phyloP scores from a whole-genome alignment of 495 filamentous ascomycete genomes.

The Acidomyces sp. region DNA sequence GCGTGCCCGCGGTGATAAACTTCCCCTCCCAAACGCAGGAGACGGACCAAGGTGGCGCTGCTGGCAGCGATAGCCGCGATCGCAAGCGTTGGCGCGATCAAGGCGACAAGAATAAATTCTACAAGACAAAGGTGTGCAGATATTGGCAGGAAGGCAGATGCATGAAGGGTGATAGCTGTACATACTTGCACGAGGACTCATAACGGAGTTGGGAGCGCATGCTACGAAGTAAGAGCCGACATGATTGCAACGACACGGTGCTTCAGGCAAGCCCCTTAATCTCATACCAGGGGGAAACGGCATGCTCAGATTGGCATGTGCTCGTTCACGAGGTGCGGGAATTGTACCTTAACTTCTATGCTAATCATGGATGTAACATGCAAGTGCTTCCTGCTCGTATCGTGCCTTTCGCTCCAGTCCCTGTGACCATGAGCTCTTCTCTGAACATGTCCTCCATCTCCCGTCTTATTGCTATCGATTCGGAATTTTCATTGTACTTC shows the following conservation, averaged over 20 bases:
- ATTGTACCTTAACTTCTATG: too few species aligned
- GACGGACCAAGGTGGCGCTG: conserved; percentile 10
- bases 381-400: too few species aligned
- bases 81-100: conserved; percentile 18
- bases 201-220: too few species aligned
- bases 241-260: too few species aligned
- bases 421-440: conserved; percentile 17
- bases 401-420: too few species aligned
- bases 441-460: conserved; percentile 21
- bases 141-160: conserved; percentile 73
- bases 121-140: conserved; percentile 43
- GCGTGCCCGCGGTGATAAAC: conserved; percentile 1
- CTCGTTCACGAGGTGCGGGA: too few species aligned
- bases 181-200: conserved; percentile 52
- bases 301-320: too few species aligned
- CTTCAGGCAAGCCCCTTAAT: too few species aligned
- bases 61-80: conserved; percentile 1
- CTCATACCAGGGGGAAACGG: too few species aligned
- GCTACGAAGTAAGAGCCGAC: too few species aligned
- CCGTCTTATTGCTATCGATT: conserved; percentile 18
- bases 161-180: conserved; percentile 72
- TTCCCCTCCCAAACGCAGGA: not conserved
- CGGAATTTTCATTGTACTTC: conserved; percentile 19
- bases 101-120: conserved; percentile 5
- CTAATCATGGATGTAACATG: too few species aligned